Conservation (phyloP, 1,139 yeast species). For the Hansenula lynferdii region DNA sequence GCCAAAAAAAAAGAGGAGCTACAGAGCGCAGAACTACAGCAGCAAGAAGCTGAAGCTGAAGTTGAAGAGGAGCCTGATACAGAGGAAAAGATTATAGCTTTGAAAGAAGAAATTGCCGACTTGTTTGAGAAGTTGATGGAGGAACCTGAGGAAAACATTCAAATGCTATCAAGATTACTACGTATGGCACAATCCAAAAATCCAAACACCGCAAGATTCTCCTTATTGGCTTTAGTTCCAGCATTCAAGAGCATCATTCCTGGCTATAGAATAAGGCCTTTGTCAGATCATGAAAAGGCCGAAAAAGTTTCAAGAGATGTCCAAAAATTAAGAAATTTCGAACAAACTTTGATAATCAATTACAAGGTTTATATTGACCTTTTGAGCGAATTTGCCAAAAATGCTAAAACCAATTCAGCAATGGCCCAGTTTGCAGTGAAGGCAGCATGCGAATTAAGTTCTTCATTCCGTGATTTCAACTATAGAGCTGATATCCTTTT, state of each 20-base stretch:
- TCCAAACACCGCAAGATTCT: slow-evolving; percentile 64
- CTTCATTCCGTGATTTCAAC: slow-evolving; percentile 74
- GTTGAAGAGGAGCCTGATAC: slow-evolving; percentile 49
- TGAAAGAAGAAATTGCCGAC: slow-evolving; percentile 82
- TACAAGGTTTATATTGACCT: slow-evolving; percentile 66
- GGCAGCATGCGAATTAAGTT: slow-evolving; percentile 75
- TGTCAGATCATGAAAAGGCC: slow-evolving; percentile 73
- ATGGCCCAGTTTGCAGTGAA: slow-evolving; percentile 59
- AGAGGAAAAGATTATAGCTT: slow-evolving; percentile 48
- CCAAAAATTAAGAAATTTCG: slow-evolving; percentile 69
- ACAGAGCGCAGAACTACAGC: no score
- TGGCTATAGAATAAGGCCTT: slow-evolving; percentile 77
- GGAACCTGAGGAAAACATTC: slow-evolving; percentile 84
- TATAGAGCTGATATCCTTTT: slow-evolving; percentile 67
- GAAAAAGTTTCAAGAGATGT: slow-evolving; percentile 84
- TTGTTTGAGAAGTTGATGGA: slow-evolving; percentile 75
- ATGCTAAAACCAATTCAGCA: slow-evolving; percentile 30
- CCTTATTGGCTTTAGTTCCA: slow-evolving; percentile 75
- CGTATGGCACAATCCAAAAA: slow-evolving; percentile 68
- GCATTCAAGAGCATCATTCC: slow-evolving; percentile 86
- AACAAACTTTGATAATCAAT: slow-evolving; percentile 66
- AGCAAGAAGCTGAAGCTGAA: slow-evolving; percentile 27
- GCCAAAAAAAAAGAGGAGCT: no score
- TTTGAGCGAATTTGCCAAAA: slow-evolving; percentile 35
- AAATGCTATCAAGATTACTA: slow-evolving; percentile 62